Percentiles rank a stretch among this genome's conserved stretches.
These are phyloP conservation scores for Trametes maxima DNA, from an alignment of 768 basidiomycete species.

Conservation along the genomic window DNA sequence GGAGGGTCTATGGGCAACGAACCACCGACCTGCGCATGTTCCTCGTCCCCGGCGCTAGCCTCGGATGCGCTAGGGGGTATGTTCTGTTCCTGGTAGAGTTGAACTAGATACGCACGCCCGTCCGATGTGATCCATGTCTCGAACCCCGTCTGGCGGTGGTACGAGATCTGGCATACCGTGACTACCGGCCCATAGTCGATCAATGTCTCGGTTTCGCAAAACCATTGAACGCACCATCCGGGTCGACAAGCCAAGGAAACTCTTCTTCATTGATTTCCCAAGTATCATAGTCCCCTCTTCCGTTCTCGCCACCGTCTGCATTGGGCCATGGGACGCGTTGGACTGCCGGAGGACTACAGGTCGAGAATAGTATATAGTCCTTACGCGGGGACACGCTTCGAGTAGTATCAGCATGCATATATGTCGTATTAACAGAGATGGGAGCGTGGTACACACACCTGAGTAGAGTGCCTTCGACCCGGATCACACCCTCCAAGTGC, in stretches of 20 bases:
- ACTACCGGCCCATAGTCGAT: slow-evolving; percentile 44
- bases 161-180: slow-evolving; percentile 61
- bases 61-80: slow-evolving; percentile 24
- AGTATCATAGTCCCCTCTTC: slow-evolving; percentile 57
- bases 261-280: slow-evolving; percentile 70
- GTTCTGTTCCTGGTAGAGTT: slow-evolving; percentile 49
- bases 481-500: slow-evolving; percentile 80
- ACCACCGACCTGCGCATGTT: slow-evolving; percentile 15
- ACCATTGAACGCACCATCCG: slow-evolving; percentile 54
- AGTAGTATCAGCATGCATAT: slow-evolving; percentile 6
- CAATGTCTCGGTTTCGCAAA: neutral
- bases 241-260: slow-evolving; percentile 73
- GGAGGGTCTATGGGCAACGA: neutral
- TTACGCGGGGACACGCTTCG: slow-evolving; percentile 74
- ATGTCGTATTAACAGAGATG: neutral
- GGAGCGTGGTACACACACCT: slow-evolving; percentile 51
- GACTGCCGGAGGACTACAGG: slow-evolving; percentile 69
- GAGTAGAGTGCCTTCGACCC: slow-evolving; percentile 71
- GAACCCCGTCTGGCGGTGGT: slow-evolving; percentile 58
- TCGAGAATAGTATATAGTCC: slow-evolving; percentile 72
- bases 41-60: slow-evolving; percentile 20
- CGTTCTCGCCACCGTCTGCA: slow-evolving; percentile 42
- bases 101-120: slow-evolving; percentile 79
- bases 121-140: slow-evolving; percentile 89
- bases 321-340: slow-evolving; percentile 87